Conservation (phyloP, 768 basidiomycete genomes). For the Amylocystis lapponica region DNA sequence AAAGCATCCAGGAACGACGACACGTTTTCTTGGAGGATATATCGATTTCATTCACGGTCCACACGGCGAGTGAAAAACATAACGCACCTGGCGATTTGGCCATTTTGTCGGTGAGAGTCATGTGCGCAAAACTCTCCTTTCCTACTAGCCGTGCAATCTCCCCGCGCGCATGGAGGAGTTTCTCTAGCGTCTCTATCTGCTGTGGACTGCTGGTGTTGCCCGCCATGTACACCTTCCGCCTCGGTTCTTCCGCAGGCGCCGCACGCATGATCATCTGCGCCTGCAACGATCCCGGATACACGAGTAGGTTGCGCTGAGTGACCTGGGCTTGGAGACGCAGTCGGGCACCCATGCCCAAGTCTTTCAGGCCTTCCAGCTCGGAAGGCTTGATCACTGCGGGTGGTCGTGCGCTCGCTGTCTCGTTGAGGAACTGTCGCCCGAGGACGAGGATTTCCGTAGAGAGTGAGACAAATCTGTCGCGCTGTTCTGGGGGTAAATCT, state of each 20-base stretch:
- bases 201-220: slow-evolving; percentile 69
- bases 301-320: slow-evolving; percentile 66
- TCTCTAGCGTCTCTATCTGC: slow-evolving; percentile 74
- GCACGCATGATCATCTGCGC: slow-evolving; percentile 92
- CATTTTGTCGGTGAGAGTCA: slow-evolving; percentile 94
- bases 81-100: slow-evolving; percentile 81
- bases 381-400: slow-evolving; percentile 64
- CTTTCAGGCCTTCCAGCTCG: slow-evolving; percentile 68
- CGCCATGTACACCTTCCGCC: slow-evolving; percentile 78
- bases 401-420: slow-evolving; percentile 54
- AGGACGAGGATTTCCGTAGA: slow-evolving; percentile 87
- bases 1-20: slow-evolving; percentile 78
- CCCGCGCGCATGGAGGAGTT: slow-evolving; percentile 67
- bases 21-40: slow-evolving; percentile 66
- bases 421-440: slow-evolving; percentile 79
- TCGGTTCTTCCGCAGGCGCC: slow-evolving; percentile 77
- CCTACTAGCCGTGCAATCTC: slow-evolving; percentile 84
- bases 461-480: slow-evolving; percentile 79
- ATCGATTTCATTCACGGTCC: neutral
- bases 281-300: slow-evolving; percentile 84
- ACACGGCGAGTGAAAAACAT: slow-evolving; percentile 2
- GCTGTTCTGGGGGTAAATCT: slow-evolving; percentile 70
- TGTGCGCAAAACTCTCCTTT: slow-evolving; percentile 77
- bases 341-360: slow-evolving; percentile 70
- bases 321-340: slow-evolving; percentile 71